Conservation (phyloP, 805 yeast genomes). For the Blastobotrys muscicola region DNA sequence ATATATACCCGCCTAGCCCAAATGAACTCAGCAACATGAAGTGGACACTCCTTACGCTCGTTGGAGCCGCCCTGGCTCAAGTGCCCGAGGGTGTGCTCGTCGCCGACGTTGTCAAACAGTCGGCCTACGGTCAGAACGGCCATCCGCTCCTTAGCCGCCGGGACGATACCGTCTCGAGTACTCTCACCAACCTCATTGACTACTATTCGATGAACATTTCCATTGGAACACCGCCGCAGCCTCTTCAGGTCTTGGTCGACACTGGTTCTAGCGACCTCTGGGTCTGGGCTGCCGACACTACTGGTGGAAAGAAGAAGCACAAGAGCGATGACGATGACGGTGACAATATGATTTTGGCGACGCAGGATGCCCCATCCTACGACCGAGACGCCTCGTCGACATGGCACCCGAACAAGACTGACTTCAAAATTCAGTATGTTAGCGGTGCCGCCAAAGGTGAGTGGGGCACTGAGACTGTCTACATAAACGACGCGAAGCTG, state of each 20-base stretch:
- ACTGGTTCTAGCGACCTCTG: conserved; percentile 64
- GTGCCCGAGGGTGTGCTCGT: too few species aligned
- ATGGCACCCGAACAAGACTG: conserved; percentile 9
- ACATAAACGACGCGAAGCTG: conserved; percentile 5
- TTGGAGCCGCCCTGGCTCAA: too few species aligned
- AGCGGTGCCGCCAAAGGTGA: conserved; percentile 39
- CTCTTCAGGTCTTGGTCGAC: conserved; percentile 45
- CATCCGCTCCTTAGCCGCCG: background rate
- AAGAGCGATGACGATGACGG: conserved; percentile 9
- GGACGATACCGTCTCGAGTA: background rate
- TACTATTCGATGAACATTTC: conserved; percentile 11
- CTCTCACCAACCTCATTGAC: background rate
- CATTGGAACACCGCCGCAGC: conserved; percentile 49
- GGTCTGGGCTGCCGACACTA: conserved; percentile 29
- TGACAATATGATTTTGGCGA: background rate
- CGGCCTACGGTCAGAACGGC: too few species aligned
- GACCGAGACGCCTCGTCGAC: conserved; percentile 20
- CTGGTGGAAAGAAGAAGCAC: conserved; percentile 29
- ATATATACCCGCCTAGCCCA: too few species aligned
- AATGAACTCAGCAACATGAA: too few species aligned
- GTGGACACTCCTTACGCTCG: too few species aligned
- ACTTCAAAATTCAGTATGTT: conserved; percentile 29
- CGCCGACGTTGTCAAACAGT: too few species aligned
- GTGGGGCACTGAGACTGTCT: conserved; percentile 7
- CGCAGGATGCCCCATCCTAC: conserved; percentile 16